A percentile compares a stretch with the other conserved stretches of the same genome.
Evolutionary conservation across 768 basidiomycete species (phyloP).

Genomic region (Boletus tylopilopsis): DNA sequence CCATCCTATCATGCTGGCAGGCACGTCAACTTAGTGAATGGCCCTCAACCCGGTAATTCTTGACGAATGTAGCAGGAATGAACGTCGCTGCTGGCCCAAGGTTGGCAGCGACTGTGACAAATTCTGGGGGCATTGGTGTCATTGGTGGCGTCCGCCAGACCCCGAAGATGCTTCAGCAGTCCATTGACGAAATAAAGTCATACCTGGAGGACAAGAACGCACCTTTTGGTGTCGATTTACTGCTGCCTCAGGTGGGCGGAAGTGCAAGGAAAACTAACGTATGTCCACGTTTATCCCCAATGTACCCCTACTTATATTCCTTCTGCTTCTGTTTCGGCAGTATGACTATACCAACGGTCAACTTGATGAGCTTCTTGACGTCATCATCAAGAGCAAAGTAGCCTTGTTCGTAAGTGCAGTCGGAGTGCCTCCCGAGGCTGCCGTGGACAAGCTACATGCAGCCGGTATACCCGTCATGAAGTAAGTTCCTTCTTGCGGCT

Average conservation of each 20-base stretch:
- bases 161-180: slow-evolving; percentile 63
- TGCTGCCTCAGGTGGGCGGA: slow-evolving; percentile 80
- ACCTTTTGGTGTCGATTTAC: slow-evolving; percentile 79
- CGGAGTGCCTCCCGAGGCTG: slow-evolving; percentile 80
- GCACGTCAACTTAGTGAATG: slow-evolving; percentile 27
- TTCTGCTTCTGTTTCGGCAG: too few species aligned
- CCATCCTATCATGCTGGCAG: slow-evolving; percentile 85
- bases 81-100: slow-evolving; percentile 84
- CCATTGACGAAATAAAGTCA: slow-evolving; percentile 70
- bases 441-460: slow-evolving; percentile 75
- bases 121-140: slow-evolving; percentile 84
- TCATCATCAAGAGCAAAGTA: slow-evolving; percentile 70
- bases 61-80: slow-evolving; percentile 42
- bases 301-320: background rate
- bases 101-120: slow-evolving; percentile 88
- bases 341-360: slow-evolving; percentile 79
- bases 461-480: slow-evolving; percentile 85
- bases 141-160: slow-evolving; percentile 79
- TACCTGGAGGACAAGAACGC: slow-evolving; percentile 71
- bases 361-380: slow-evolving; percentile 70
- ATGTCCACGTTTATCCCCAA: slow-evolving; percentile 5
- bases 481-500: slow-evolving; percentile 42
- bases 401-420: slow-evolving; percentile 81
- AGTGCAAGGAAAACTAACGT: slow-evolving; percentile 81
- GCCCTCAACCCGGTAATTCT: background rate